Conservation (phyloP, 352 stramenopile genomes). For the Pythium folliculosum region DNA sequence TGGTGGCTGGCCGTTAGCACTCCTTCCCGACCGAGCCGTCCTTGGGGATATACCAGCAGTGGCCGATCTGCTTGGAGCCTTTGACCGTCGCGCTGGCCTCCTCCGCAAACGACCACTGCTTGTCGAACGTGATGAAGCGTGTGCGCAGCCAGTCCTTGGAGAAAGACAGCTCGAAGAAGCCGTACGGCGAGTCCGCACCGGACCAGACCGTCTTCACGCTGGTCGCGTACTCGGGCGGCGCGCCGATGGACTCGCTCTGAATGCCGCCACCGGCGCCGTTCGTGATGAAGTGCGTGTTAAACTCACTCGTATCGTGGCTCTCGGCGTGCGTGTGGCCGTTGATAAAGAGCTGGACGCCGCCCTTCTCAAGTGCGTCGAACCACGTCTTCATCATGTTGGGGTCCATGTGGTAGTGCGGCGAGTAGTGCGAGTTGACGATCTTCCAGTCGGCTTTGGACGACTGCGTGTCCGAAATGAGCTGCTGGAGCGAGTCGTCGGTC, state of each 20-base stretch:
- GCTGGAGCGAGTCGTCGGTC: constrained; percentile 68
- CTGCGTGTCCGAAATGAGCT: constrained; percentile 50
- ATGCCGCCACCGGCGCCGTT: constrained; percentile 44
- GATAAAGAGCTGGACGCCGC: constrained; percentile 65
- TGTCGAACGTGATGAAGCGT: constrained; percentile 44
- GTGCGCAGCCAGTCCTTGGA: constrained; percentile 44
- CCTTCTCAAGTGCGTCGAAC: constrained; percentile 52
- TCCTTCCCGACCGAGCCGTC: constrained; percentile 35
- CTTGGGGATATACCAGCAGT: constrained; percentile 55
- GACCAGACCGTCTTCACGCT: constrained; percentile 31
- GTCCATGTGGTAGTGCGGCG: constrained; percentile 71
- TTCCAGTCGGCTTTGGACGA: constrained; percentile 80
- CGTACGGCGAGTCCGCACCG: constrained; percentile 31
- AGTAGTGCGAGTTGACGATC: constrained; percentile 87
- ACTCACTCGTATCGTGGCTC: constrained; percentile 57
- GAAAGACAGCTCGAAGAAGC: constrained; percentile 45
- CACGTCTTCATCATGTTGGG: constrained; percentile 58
- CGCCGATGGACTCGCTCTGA: constrained; percentile 33
- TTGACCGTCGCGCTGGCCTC: constrained; percentile 20
- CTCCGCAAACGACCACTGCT: constrained; percentile 36
- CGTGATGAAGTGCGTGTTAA: constrained; percentile 42
- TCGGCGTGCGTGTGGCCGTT: constrained; percentile 79
- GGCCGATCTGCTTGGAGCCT: constrained; percentile 28
- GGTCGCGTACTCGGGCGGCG: constrained; percentile 21
- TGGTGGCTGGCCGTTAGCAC: constrained; percentile 10